phyloP scores from a whole-genome alignment of 495 filamentous ascomycete genomes.

The Xylaria venustula region DNA sequence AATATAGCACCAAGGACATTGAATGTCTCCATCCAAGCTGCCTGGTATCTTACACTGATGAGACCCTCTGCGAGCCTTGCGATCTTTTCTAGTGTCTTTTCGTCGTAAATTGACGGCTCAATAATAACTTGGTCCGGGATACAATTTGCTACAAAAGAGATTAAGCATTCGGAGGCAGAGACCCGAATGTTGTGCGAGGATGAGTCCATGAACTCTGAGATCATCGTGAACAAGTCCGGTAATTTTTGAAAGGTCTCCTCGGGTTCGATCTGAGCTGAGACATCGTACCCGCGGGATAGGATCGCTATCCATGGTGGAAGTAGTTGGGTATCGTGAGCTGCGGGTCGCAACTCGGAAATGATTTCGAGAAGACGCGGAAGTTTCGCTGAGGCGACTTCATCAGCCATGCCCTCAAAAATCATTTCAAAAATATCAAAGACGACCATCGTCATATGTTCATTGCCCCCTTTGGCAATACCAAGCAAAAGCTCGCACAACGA shows the following conservation, averaged over 20 bases:
- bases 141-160: constrained; percentile 87
- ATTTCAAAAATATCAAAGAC: constrained; percentile 97
- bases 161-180: constrained; percentile 90
- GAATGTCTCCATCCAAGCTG: constrained; percentile 94
- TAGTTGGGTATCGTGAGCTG: constrained; percentile 85
- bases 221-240: constrained; percentile 72
- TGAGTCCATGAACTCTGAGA: constrained; percentile 78
- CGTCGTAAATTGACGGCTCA: constrained; percentile 84
- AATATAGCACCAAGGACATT: constrained; percentile 86
- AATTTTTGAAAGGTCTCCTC: constrained; percentile 87
- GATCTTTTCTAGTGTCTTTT: constrained; percentile 76
- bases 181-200: constrained; percentile 87
- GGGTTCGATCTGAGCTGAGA: constrained; percentile 79
- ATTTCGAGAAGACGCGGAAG: constrained; percentile 81
- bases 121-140: constrained; percentile 75
- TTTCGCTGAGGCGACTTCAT: constrained; percentile 82
- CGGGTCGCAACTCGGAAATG: constrained; percentile 85
- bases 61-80: constrained; percentile 65
- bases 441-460: constrained; percentile 91
- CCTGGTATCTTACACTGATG: constrained; percentile 85
- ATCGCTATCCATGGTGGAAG: constrained; percentile 96
- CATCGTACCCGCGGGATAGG: constrained; percentile 88
- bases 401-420: constrained; percentile 86
- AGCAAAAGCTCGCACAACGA: constrained; percentile 83
- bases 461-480: constrained; percentile 79